These are phyloP conservation scores for Termitomyces sp. DNA, from an alignment of 768 basidiomycete genomes.

Conservation along the genomic window DNA sequence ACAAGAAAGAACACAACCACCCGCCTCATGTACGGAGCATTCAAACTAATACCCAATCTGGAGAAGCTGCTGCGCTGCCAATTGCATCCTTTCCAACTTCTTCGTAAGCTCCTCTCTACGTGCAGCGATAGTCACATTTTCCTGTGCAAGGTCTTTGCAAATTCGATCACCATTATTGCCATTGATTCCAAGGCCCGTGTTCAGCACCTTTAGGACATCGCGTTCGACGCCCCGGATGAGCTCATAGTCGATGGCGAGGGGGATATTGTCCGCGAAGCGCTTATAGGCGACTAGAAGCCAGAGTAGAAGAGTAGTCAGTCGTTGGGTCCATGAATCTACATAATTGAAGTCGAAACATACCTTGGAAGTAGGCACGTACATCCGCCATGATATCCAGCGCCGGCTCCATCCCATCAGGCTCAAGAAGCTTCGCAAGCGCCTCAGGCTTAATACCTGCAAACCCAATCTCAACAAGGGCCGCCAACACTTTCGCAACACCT, in stretches of 20 bases:
- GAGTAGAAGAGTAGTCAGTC: background rate
- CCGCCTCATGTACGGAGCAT: background rate
- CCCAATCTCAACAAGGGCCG: slow-evolving; percentile 35
- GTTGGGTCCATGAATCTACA: background rate
- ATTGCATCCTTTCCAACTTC: slow-evolving; percentile 12
- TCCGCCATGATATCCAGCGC: slow-evolving; percentile 67
- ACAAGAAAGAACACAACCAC: background rate
- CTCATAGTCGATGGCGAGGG: slow-evolving; percentile 52
- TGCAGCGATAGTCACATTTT: slow-evolving; percentile 2
- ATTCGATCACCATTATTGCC: slow-evolving; percentile 40
- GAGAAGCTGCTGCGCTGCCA: slow-evolving; percentile 20
- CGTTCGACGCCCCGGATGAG: slow-evolving; percentile 50
- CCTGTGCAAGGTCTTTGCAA: slow-evolving; percentile 47
- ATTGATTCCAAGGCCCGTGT: slow-evolving; percentile 48
- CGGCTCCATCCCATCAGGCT: slow-evolving; percentile 48
- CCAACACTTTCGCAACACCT: slow-evolving; percentile 30
- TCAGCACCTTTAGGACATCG: slow-evolving; percentile 42
- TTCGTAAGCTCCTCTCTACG: slow-evolving; percentile 10
- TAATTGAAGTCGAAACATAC: slow-evolving; percentile 29
- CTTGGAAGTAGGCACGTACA: slow-evolving; percentile 74
- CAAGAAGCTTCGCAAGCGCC: slow-evolving; percentile 49
- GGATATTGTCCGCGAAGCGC: slow-evolving; percentile 54
- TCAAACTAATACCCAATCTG: background rate
- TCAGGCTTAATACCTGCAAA: slow-evolving; percentile 31
- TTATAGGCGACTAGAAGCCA: slow-evolving; percentile 50